phyloP scores from a whole-genome alignment of 768 basidiomycete genomes.

The Solioccasus polychromus region DNA sequence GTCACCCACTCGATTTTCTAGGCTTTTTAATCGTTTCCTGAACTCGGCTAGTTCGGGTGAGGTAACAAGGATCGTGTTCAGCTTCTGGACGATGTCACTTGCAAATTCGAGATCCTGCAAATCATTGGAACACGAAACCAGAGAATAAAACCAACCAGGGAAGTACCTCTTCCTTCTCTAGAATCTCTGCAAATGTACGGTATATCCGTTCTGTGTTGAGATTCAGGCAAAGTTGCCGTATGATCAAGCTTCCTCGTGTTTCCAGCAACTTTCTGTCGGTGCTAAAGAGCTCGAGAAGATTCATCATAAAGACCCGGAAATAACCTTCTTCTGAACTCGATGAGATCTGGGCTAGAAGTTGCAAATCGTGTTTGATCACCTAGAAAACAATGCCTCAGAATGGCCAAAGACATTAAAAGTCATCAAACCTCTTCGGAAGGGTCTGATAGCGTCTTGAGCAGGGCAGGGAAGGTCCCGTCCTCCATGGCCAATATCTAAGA shows the following conservation, averaged over 20 bases:
- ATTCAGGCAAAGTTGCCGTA: conserved; percentile 90
- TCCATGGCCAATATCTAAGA: conserved; percentile 89
- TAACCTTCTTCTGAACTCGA: conserved; percentile 94
- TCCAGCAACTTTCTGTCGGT: conserved; percentile 90
- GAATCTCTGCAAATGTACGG: conserved; percentile 90
- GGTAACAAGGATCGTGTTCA: conserved; percentile 95
- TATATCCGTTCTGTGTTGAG: conserved; percentile 96
- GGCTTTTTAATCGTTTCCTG: conserved; percentile 84
- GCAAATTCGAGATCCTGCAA: conserved; percentile 93
- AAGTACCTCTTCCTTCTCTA: conserved; percentile 95
- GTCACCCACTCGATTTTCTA: conserved; percentile 80
- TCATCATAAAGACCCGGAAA: conserved; percentile 94
- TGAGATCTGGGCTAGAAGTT: conserved; percentile 94
- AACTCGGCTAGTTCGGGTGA: conserved; percentile 96
- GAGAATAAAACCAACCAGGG: not conserved
- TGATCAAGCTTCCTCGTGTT: conserved; percentile 90
- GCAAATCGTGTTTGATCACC: conserved; percentile 96
- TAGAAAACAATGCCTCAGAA: conserved; percentile 27
- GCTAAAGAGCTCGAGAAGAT: conserved; percentile 90
- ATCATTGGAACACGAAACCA: not conserved
- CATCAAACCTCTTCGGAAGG: conserved; percentile 83
- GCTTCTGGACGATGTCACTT: conserved; percentile 94
- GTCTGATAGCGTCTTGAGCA: conserved; percentile 94
- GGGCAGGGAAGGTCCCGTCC: conserved; percentile 93
- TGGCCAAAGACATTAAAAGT: not conserved